phyloP scores from a whole-genome alignment of 257 asterid species.

The Solanum pinnatisectum region DNA sequence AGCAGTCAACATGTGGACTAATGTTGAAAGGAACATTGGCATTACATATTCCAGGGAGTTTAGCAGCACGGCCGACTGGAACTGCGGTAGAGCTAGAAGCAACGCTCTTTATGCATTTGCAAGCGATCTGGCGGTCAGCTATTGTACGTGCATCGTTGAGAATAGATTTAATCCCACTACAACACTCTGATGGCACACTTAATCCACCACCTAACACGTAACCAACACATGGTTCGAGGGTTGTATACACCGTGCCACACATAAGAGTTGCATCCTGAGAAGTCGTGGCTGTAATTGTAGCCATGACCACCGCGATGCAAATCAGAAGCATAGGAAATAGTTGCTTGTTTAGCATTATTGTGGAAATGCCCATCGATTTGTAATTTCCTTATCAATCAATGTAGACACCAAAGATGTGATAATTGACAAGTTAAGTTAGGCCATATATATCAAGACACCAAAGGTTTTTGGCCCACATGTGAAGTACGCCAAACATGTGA shows the following conservation, averaged over 20 bases:
- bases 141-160: neutral
- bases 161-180: neutral
- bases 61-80: neutral
- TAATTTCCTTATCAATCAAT: neutral
- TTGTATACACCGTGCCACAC: neutral
- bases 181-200: neutral
- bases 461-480: no score
- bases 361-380: neutral
- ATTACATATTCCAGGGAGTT: constrained; percentile 1
- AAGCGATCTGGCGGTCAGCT: neutral
- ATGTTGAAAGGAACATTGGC: neutral
- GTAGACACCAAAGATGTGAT: no score
- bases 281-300: neutral
- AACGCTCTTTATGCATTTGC: constrained; percentile 1
- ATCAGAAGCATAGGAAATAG: neutral
- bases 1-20: neutral
- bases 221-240: neutral
- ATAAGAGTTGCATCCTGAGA: neutral
- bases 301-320: no score
- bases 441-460: no score
- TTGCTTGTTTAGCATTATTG: neutral
- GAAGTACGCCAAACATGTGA: no score
- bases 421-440: no score
- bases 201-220: neutral
- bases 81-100: neutral